Evolutionary conservation across 176 grass and related monocot species (phyloP).

Genomic region (Oryza longistaminata): DNA sequence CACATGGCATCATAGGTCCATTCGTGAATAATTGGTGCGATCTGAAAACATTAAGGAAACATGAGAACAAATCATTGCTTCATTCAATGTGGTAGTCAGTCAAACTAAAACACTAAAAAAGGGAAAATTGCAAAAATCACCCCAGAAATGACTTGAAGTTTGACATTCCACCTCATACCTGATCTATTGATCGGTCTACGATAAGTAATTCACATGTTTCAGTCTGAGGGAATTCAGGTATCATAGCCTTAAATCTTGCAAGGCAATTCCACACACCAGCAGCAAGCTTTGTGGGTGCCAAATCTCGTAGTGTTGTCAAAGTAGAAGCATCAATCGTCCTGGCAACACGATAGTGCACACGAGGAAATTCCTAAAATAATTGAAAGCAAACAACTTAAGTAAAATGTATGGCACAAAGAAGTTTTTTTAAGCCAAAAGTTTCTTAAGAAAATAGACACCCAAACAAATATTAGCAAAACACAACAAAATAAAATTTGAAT

Average conservation of each 20-base stretch:
- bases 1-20: conserved; percentile 99
- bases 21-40: conserved; percentile 95
- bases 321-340: conserved; percentile 80
- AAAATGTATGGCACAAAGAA: no score
- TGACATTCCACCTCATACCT: conserved; percentile 37
- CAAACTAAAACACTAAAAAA: neutral
- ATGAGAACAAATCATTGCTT: conserved; percentile 4
- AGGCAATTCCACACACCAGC: conserved; percentile 82
- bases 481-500: conserved; percentile 23
- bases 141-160: no score
- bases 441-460: no score
- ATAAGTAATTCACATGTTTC: conserved; percentile 98
- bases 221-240: conserved; percentile 75
- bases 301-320: conserved; percentile 80
- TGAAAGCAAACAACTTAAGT: neutral
- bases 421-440: no score
- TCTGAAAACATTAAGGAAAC: conserved; percentile 50
- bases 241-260: conserved; percentile 62
- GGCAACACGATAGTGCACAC: conserved; percentile 77
- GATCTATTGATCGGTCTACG: conserved; percentile 87
- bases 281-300: conserved; percentile 88
- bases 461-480: neutral
- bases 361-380: conserved; percentile 77
- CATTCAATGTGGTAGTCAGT: conserved; percentile 13
- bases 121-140: neutral